Evolutionary conservation across 2,329 filamentous ascomycete species (phyloP).

Genomic region (Penicillium sp.): DNA sequence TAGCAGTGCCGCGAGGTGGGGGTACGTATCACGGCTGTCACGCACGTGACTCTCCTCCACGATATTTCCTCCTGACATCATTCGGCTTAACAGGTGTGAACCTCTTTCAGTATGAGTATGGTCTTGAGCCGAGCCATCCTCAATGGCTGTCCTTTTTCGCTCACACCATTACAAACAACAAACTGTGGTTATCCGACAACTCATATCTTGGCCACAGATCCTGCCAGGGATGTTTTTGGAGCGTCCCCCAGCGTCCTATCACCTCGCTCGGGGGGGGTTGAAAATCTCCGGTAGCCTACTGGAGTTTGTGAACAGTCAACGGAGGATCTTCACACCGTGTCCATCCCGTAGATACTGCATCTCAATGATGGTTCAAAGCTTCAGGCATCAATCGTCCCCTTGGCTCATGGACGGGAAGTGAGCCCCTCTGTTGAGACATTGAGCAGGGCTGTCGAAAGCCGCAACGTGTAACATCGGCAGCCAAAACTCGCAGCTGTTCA

Average conservation of each 20-base stretch:
- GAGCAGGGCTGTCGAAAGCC: not conserved
- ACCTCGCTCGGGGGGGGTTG: not conserved
- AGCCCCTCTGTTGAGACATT: not conserved
- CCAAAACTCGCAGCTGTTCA: not conserved
- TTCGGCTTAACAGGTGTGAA: not conserved
- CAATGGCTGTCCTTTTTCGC: not conserved
- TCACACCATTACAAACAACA: not conserved
- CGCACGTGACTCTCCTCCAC: constrained; percentile 20
- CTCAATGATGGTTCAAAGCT: not conserved
- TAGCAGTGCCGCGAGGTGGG: not conserved
- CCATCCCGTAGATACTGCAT: not conserved
- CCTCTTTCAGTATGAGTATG: not conserved
- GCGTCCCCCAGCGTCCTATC: not conserved
- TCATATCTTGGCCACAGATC: constrained; percentile 8
- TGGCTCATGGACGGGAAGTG: not conserved
- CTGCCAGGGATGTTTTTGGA: constrained; percentile 8
- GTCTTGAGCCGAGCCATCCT: not conserved
- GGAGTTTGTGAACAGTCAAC: not conserved
- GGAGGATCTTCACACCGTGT: not conserved
- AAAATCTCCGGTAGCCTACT: constrained; percentile 5
- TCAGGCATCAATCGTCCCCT: constrained; percentile 10
- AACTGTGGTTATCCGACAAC: constrained; percentile 8
- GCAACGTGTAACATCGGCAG: not conserved
- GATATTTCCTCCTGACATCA: constrained; percentile 1
- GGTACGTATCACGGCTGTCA: constrained; percentile 18